Evolutionary conservation across 768 basidiomycete species (phyloP).

Genomic region (Trametes meyenii): DNA sequence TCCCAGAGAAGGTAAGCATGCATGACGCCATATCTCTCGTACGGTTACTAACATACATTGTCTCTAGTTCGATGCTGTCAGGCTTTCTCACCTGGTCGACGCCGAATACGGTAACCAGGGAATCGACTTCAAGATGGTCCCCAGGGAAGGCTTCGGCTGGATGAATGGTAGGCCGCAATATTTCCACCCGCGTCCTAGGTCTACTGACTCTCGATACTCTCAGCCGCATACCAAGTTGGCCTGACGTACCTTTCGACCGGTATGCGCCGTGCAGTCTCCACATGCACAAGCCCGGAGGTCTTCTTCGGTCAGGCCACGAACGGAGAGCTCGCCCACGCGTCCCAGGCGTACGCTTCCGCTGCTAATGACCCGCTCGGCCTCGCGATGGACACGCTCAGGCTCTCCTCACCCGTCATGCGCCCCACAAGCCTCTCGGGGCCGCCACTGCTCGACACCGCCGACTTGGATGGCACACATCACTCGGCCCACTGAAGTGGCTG

Average conservation of each 20-base stretch:
- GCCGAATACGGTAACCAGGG: conserved; percentile 98
- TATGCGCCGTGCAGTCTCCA: conserved; percentile 94
- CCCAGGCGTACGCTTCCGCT: conserved; percentile 34
- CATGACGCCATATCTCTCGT: neutral
- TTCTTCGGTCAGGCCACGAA: conserved; percentile 63
- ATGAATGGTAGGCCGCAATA: conserved; percentile 73
- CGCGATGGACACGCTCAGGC: conserved; percentile 41
- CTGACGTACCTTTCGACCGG: conserved; percentile 89
- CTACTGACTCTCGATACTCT: neutral
- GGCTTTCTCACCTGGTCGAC: conserved; percentile 92
- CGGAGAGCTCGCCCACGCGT: conserved; percentile 36
- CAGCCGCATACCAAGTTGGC: conserved; percentile 97
- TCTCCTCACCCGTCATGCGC: conserved; percentile 24
- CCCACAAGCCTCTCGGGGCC: conserved; percentile 10
- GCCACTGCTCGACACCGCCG: neutral
- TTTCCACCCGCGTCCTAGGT: neutral
- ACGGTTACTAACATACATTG: neutral
- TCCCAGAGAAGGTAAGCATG: conserved; percentile 85
- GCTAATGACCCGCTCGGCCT: conserved; percentile 41
- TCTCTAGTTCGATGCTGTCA: conserved; percentile 89
- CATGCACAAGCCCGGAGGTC: conserved; percentile 91
- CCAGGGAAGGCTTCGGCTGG: conserved; percentile 98
- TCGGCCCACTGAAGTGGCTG: neutral
- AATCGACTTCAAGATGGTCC: conserved; percentile 96
- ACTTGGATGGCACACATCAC: neutral